Conservation (phyloP, 768 basidiomycete genomes). For the Lactarius evosmus region DNA sequence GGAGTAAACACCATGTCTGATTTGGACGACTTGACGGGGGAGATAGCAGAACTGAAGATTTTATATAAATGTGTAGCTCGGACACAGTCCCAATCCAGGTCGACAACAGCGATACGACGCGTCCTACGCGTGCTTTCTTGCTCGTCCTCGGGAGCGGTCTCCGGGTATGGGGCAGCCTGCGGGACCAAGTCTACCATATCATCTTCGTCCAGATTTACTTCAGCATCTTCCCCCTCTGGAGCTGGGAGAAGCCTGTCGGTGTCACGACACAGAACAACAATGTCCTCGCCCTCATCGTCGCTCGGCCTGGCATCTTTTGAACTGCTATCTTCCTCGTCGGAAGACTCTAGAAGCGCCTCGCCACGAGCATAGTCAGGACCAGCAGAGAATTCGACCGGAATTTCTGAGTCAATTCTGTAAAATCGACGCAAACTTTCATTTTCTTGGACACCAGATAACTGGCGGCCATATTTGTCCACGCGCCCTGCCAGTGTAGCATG, state of each 20-base stretch:
- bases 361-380: constrained; percentile 87
- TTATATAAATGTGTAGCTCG: constrained; percentile 87
- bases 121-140: constrained; percentile 48
- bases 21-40: constrained; percentile 46
- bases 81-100: constrained; percentile 97
- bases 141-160: constrained; percentile 37
- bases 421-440: constrained; percentile 74
- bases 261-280: constrained; percentile 51
- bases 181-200: constrained; percentile 68
- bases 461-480: constrained; percentile 90
- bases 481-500: constrained; percentile 34
- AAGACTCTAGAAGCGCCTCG: constrained; percentile 82
- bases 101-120: constrained; percentile 81
- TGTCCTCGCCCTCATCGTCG: constrained; percentile 48
- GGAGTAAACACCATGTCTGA: constrained; percentile 28
- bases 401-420: constrained; percentile 64
- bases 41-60: constrained; percentile 85
- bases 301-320: constrained; percentile 33
- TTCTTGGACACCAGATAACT: constrained; percentile 62
- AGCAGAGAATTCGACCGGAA: constrained; percentile 36
- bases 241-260: constrained; percentile 43
- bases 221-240: constrained; percentile 43
- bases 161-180: constrained; percentile 61
- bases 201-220: constrained; percentile 80
- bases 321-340: constrained; percentile 60